Base-by-base conservation (phyloP, 2,329 filamentous ascomycete species). In the Fusarium lyarnte region DNA sequence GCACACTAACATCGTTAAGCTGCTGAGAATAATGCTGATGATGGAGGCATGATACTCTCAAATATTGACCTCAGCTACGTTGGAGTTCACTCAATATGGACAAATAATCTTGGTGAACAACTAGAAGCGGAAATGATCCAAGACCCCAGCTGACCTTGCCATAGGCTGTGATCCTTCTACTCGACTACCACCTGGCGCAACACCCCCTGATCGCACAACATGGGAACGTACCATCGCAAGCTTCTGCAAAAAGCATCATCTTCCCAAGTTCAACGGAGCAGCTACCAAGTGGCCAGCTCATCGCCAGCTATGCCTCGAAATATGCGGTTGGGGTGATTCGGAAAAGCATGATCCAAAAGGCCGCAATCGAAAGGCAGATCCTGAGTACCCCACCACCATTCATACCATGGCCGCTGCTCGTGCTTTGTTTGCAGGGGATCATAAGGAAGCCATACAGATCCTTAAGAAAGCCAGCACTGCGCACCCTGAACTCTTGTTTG, bases 331-430 rank as follows among this genome's bases (percentile, higher is more conserved):
- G 90, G 90, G 92, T 86, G 90, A 81, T 84, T 88, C 64, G 77
- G 86, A 73, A 82, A 85, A 74, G 61, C 80, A 86, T 47, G 83
- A 85, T 45, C 80, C 82, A 17, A 81, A 85, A 46, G 85, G 84
- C 27, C 76, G 81, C 21, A 84, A 85, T 81, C 78, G 80, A 35
- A 82, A 83, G 13, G 81, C 80, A 33, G 82, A 81, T 39, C 79
- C 84, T 2, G 86, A 86, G 64, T 85, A 85, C 70, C 85, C 84
- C n/a, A 88, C 87, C 3, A 85, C 85, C 4, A 84, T 84, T 70
- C 85, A 93, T 77, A 94, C 94, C 54, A 93, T 92, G 85, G 91
- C 91, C 16, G 92, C 94, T 27, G 93, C 93, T 1, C 89, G 92
- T 69, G 92, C 93, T 4, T 85, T 95, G 3, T 94, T 95, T 79